Evolutionary conservation across 2,329 filamentous ascomycete species (phyloP).

Genomic region (Diplodia corticola): DNA sequence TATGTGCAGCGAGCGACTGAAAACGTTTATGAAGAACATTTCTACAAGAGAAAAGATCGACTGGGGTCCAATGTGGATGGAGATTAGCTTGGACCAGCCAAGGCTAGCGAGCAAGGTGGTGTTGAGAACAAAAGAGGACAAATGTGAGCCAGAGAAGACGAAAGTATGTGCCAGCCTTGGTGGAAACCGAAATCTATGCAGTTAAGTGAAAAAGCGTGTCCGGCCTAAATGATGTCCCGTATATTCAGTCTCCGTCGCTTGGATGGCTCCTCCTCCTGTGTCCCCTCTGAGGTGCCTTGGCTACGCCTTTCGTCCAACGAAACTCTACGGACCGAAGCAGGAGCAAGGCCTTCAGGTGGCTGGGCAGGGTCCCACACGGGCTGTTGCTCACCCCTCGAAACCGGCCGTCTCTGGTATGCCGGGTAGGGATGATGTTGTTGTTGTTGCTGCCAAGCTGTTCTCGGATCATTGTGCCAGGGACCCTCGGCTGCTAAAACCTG

Average conservation of each 20-base stretch:
- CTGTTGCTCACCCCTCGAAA: neutral
- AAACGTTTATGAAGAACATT: neutral
- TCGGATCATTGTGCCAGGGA: constrained; percentile 3
- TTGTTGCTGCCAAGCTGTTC: neutral
- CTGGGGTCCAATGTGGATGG: neutral
- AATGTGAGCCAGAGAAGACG: neutral
- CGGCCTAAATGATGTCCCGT: constrained; percentile 16
- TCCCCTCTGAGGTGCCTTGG: neutral
- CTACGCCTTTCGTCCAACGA: constrained; percentile 3
- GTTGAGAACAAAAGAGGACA: neutral
- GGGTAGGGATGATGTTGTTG: neutral
- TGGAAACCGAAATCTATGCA: constrained; percentile 1
- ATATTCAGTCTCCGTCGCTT: constrained; percentile 26
- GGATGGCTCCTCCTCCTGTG: constrained; percentile 19
- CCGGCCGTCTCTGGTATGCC: neutral
- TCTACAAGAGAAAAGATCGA: constrained; percentile 6
- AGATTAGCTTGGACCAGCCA: neutral
- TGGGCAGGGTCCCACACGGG: neutral
- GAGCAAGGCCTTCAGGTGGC: neutral
- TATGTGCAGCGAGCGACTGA: constrained; percentile 9
- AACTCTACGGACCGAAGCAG: constrained; percentile 1
- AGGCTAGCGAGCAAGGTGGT: neutral
- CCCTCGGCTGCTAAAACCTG: neutral
- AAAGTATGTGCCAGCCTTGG: neutral
- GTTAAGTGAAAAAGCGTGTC: neutral